Conservation (phyloP, 2,329 filamentous ascomycete genomes). For the Aureobasidium sp. region DNA sequence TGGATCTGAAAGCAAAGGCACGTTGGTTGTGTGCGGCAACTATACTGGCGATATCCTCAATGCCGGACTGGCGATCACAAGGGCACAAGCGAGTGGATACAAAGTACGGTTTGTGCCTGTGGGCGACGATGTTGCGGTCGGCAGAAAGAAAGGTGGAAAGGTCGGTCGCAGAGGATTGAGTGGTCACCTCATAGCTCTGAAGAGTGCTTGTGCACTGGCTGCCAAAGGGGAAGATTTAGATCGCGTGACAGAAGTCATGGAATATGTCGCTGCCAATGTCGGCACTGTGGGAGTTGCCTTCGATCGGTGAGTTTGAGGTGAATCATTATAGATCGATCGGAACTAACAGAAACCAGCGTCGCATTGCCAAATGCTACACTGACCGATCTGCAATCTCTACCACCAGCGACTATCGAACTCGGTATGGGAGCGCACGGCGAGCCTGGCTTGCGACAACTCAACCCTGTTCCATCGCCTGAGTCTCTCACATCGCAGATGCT, state of each 20-base stretch:
- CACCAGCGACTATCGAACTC: slow-evolving; percentile 51
- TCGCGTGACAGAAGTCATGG: slow-evolving; percentile 31
- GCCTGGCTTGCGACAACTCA: slow-evolving; percentile 52
- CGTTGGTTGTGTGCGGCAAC: slow-evolving; percentile 57
- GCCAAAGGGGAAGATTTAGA: slow-evolving; percentile 27
- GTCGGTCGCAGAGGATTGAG: slow-evolving; percentile 57
- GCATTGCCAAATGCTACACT: slow-evolving; percentile 45
- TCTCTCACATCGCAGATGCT: slow-evolving; percentile 31
- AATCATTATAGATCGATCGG: too few relatives aligned
- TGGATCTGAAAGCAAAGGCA: slow-evolving; percentile 27
- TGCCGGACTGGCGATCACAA: slow-evolving; percentile 54
- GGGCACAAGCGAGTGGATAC: slow-evolving; percentile 49
- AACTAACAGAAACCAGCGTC: slow-evolving; percentile 22
- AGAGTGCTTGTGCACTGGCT: slow-evolving; percentile 52
- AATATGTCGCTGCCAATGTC: slow-evolving; percentile 31
- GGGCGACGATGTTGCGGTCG: slow-evolving; percentile 60
- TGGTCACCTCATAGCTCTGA: slow-evolving; percentile 54
- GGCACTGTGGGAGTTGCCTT: slow-evolving; percentile 32
- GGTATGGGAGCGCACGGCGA: slow-evolving; percentile 64
- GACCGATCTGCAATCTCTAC: slow-evolving; percentile 53
- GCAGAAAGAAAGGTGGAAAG: slow-evolving; percentile 47
- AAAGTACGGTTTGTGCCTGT: slow-evolving; percentile 53
- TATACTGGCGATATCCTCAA: slow-evolving; percentile 60
- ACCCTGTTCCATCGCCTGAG: slow-evolving; percentile 34
- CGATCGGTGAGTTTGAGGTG: slow-evolving; percentile 24